Conservation (phyloP, 306 rosid genomes). For the Cucumis sativus region DNA sequence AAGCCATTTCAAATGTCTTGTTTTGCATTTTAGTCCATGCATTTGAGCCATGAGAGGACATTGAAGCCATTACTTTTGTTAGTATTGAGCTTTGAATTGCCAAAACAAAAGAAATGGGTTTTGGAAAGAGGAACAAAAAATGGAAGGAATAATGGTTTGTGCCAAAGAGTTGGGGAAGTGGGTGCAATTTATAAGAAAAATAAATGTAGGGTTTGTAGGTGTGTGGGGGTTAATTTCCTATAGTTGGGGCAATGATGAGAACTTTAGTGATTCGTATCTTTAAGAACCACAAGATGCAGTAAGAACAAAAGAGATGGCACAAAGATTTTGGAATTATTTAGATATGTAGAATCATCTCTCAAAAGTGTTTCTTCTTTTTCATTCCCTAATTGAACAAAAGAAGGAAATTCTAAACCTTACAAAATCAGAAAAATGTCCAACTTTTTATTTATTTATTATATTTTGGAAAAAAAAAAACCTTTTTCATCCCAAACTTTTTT, state of each 20-base stretch:
- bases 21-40: slow-evolving; percentile 25
- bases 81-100: too few relatives aligned
- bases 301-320: not conserved
- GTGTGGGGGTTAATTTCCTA: not conserved
- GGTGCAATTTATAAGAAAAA: not conserved
- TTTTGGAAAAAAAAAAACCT: too few relatives aligned
- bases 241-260: not conserved
- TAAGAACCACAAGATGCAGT: not conserved
- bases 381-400: too few relatives aligned
- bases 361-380: not conserved
- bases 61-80: not conserved
- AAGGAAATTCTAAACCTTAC: too few relatives aligned
- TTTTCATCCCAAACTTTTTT: too few relatives aligned
- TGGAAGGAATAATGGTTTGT: not conserved
- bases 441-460: too few relatives aligned
- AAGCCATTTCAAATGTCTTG: slow-evolving; percentile 25
- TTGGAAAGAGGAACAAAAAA: too few relatives aligned
- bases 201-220: not conserved
- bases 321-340: not conserved
- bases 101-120: not conserved
- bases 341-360: not conserved
- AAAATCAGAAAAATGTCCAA: too few relatives aligned
- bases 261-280: not conserved
- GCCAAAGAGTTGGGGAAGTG: not conserved
- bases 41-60: slow-evolving; percentile 4